Evolutionary conservation across 1,139 yeast species (phyloP), one percentile per base, ranked within the genome.

Genomic region (Geotrichum restrictum): DNA sequence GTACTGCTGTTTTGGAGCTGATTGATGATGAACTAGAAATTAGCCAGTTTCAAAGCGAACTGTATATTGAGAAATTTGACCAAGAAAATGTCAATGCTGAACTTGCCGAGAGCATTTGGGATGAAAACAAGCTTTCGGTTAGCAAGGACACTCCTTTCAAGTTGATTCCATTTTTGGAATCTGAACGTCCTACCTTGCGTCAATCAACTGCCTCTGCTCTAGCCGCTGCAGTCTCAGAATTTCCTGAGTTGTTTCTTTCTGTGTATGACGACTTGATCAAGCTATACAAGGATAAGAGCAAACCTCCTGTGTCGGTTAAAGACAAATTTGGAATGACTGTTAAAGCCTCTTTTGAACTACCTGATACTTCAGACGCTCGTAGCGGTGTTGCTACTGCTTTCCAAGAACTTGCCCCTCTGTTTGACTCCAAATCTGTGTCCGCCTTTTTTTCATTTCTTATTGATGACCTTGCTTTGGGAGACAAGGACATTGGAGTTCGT

Each of bases 21-120:
- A 68, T 94, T 45, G 98, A 93, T 65, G 80, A 88, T 50, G 97
- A 93, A 64, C 85, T 89, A 61, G 96, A 89, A 57, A 70, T 93
- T n/a, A 76, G 80, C 0, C 70, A 72, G 6, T 80, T 78, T 62
- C 75, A 84, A 27, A 80, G 76, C 54, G 95, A 91, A 66, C 70
- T 93, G 32, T 91, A 87, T 82, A 83, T 94, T 55, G 78, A 87
- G 18, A 77, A 80, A 55, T 89, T 85, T 65, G 96, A 89, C 64
- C 82, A 81, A 46, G 89, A 85, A 53, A 76, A 74, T 14, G 71
- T 75, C 22, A 81, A 82, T 55, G 77, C 82, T 14, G 84, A 81
- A 42, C 64, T 85, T 32, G 96, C 98, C 0, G 70, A 72, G 27
- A 84, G 93, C 1, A 85, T 94, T 55, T 94, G 97, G 97, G 77